Evolutionary conservation across 495 filamentous ascomycete species (phyloP).

Genomic region (Saxophila tyrrhenica): DNA sequence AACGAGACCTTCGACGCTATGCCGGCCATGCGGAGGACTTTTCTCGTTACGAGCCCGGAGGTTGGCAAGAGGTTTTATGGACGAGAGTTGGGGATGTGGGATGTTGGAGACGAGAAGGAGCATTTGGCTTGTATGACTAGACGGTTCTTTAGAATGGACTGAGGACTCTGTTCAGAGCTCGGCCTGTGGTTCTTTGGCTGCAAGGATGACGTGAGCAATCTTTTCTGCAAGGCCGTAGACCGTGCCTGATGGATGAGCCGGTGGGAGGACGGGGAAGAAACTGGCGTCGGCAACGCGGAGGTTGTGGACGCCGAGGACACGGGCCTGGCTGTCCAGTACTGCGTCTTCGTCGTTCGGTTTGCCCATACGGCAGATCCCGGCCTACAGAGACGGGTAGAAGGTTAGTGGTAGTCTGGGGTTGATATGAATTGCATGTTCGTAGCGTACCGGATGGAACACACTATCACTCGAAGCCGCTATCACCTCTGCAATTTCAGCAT

Average conservation of each 20-base stretch:
- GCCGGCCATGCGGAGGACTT: conserved; percentile 44
- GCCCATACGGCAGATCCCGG: conserved; percentile 36
- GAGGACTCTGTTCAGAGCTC: not conserved
- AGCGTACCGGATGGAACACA: too few species aligned
- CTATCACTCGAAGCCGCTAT: too few species aligned
- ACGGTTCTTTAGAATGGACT: not conserved
- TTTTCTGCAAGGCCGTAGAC: conserved; percentile 14
- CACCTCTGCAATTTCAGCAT: too few species aligned
- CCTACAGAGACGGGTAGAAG: conserved; percentile 31
- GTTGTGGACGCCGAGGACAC: conserved; percentile 15
- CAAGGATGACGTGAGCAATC: conserved; percentile 16
- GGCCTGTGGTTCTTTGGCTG: too few species aligned
- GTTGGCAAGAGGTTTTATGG: conserved; percentile 3
- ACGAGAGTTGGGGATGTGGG: conserved; percentile 4
- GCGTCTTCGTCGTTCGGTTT: conserved; percentile 13
- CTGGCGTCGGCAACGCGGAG: conserved; percentile 17
- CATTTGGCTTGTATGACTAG: not conserved
- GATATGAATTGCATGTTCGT: too few species aligned
- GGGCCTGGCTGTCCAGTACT: conserved; percentile 13
- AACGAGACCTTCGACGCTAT: conserved; percentile 43
- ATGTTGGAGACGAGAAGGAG: conserved; percentile 1
- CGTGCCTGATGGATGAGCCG: conserved; percentile 12
- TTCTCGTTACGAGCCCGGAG: conserved; percentile 37
- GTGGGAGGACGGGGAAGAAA: conserved; percentile 16
- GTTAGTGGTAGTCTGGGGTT: too few species aligned